Evolutionary conservation across 2,329 filamentous ascomycete genomes (phyloP).

Genomic region (Aphanoascus verrucosus): DNA sequence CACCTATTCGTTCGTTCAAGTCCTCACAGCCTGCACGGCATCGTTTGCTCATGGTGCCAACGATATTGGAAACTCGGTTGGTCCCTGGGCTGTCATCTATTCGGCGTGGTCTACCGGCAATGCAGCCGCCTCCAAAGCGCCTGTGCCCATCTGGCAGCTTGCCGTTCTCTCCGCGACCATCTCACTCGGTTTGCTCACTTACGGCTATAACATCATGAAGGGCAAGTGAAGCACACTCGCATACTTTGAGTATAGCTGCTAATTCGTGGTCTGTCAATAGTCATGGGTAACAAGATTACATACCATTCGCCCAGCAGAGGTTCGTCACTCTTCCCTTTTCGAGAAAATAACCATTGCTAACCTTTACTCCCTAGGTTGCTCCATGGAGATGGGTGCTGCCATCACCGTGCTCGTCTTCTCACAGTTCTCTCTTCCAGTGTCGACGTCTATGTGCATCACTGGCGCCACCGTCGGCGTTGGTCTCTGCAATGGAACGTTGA

Average conservation of each 20-base stretch:
- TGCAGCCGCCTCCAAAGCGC: conserved; percentile 50
- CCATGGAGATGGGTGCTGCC: conserved; percentile 71
- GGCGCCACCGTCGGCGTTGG: conserved; percentile 68
- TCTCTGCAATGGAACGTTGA: conserved; percentile 61
- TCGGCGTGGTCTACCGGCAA: conserved; percentile 54
- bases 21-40: conserved; percentile 43
- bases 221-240: conserved; percentile 36
- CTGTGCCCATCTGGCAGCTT: conserved; percentile 65
- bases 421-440: conserved; percentile 63
- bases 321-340: conserved; percentile 15
- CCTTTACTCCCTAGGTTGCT: conserved; percentile 36
- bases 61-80: conserved; percentile 62
- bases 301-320: conserved; percentile 51
- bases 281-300: conserved; percentile 74
- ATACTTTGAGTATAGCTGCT: conserved; percentile 11
- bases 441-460: conserved; percentile 69
- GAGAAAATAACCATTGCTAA: conserved; percentile 11
- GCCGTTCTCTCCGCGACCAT: conserved; percentile 56
- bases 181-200: conserved; percentile 58
- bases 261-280: conserved; percentile 30
- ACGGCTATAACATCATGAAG: conserved; percentile 79
- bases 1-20: conserved; percentile 44
- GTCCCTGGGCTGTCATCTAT: conserved; percentile 61
- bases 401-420: conserved; percentile 68
- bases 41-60: conserved; percentile 59